Base-by-base conservation (phyloP, 331 rosid species). In the Spiraea crenata region DNA sequence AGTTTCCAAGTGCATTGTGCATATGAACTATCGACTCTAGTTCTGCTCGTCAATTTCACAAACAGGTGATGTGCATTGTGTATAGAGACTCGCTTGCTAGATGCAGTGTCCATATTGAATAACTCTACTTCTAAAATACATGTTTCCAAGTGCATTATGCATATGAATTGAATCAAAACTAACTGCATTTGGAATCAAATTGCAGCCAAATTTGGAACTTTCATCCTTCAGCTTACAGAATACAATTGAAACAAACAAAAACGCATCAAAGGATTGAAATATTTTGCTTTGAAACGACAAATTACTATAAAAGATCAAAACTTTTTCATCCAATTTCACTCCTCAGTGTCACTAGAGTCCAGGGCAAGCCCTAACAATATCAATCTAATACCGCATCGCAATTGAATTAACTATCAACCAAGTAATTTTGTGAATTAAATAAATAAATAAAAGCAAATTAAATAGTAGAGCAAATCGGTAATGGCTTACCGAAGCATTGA, bases 401-500 rank as follows among this genome's bases (percentile, higher is more conserved):
- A 61, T 61, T 61, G 9, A 34, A 61, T 11, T 61, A 42, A 9
- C 7, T 16, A 60, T 39, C 12, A 51, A 51, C 31, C 9, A 17
- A 12, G 65, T 45, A 31, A 13, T 37, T 59, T 37, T 35, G 6
- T 59, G 45, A 37, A 35, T 14, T 7, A 35, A 59, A 7, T 45
- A 2, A 14, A 44, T 7, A 35, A 59, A 7, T 45, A 2, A 14
- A 44, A 65, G 14, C 31, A 65, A 49, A 47, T 37, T 59, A 19
- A 44, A 9, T 35, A n/a, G 39, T 46, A 14, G 15, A 65, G 1
- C 39, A 39, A 62, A 47, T 46, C 57, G 38, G 50, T 48, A 83
- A 69, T 20, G 37, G 20, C 74, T 87, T 82, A 90, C 96, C 76
- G 86, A 81, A 57, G 80, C 72, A 50, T 79, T 84, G 76, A 76